A percentile compares a stretch with the other conserved stretches of the same genome.
Conservation (phyloP, 2,329 filamentous ascomycete genomes). For the Aureobasidium sp. region DNA sequence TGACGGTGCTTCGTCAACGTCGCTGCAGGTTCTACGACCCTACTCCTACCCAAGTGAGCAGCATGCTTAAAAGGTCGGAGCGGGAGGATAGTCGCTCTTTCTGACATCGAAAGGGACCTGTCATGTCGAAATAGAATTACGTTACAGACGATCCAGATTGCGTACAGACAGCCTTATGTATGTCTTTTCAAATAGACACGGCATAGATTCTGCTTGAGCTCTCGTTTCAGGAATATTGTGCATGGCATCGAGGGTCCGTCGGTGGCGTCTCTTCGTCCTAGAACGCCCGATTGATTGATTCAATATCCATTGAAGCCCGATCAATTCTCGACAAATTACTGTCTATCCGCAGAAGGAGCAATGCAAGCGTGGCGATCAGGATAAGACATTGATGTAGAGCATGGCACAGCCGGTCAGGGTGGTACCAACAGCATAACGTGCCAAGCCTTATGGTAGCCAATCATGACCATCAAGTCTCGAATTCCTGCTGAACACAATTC, state of each 20-base stretch:
- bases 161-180: neutral
- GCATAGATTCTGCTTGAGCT: neutral
- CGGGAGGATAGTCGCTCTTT: neutral
- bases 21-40: neutral
- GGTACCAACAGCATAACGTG: neutral
- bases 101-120: constrained; percentile 3
- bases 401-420: neutral
- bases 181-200: neutral
- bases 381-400: no score
- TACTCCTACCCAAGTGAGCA: no score
- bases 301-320: neutral
- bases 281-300: neutral
- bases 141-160: neutral
- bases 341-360: neutral
- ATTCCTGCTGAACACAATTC: neutral
- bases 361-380: neutral
- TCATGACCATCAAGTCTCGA: neutral
- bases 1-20: neutral
- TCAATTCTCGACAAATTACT: neutral
- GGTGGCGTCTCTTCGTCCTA: neutral
- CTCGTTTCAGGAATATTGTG: neutral
- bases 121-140: neutral
- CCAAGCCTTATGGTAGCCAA: neutral
- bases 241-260: neutral
- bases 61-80: neutral